These are phyloP conservation scores for Psilocybe subaeruginosa DNA, from an alignment of 768 basidiomycete species.

Conservation along the genomic window DNA sequence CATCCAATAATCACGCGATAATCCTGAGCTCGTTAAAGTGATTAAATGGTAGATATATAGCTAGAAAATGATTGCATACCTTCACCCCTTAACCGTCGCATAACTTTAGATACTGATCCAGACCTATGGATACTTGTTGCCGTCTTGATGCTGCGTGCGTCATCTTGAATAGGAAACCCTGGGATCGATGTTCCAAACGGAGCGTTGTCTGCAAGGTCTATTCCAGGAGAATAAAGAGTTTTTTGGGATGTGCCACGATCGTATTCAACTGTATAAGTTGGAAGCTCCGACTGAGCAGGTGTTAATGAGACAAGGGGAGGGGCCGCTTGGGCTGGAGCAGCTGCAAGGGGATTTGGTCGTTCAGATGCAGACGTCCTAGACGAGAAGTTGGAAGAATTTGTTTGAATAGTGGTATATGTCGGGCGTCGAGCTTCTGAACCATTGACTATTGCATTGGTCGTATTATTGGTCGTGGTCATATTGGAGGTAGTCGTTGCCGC, in stretches of 20 bases:
- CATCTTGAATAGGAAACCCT: conserved; percentile 91
- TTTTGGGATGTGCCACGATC: conserved; percentile 48
- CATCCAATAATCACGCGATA: conserved; percentile 98
- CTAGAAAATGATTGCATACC: conserved; percentile 43
- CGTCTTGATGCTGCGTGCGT: conserved; percentile 85
- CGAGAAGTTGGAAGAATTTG: conserved; percentile 49
- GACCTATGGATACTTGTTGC: conserved; percentile 70
- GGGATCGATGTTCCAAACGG: conserved; percentile 80
- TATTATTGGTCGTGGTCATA: conserved; percentile 31
- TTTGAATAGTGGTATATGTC: conserved; percentile 47
- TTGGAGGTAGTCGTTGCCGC: conserved; percentile 44
- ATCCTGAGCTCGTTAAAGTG: conserved; percentile 44
- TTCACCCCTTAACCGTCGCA: conserved; percentile 88
- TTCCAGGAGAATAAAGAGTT: conserved; percentile 52
- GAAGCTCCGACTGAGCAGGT: conserved; percentile 80
- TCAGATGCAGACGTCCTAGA: conserved; percentile 52
- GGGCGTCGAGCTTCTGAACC: conserved; percentile 62
- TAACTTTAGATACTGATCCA: conserved; percentile 89
- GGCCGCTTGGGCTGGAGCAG: conserved; percentile 60
- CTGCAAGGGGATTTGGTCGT: conserved; percentile 58
- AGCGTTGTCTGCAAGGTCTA: conserved; percentile 58
- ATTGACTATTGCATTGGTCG: conserved; percentile 30
- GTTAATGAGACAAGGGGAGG: conserved; percentile 87
- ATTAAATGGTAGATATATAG: conserved; percentile 2
- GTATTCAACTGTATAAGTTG: conserved; percentile 67